Conservation (phyloP, 2,329 filamentous ascomycete genomes). For the Byssoonygena ceratinophila region DNA sequence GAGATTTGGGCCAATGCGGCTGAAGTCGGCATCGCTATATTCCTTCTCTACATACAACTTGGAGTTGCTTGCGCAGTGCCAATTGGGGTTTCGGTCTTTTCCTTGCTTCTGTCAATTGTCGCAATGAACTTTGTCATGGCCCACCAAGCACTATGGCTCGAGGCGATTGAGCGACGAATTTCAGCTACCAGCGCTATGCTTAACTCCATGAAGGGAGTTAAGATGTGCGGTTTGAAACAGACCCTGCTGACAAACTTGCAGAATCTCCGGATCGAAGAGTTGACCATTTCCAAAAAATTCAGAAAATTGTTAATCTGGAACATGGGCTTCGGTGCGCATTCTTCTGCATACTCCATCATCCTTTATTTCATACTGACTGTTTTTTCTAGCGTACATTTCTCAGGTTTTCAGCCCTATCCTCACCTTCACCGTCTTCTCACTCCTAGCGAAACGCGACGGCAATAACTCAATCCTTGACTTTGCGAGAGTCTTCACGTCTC, state of each 20-base stretch:
- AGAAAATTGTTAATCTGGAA: constrained; percentile 35
- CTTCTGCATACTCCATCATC: neutral
- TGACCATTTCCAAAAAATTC: constrained; percentile 35
- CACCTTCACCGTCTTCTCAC: constrained; percentile 38
- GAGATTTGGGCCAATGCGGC: constrained; percentile 38
- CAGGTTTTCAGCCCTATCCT: constrained; percentile 37
- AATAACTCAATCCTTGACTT: constrained; percentile 29
- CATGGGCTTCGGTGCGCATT: constrained; percentile 29
- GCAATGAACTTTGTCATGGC: constrained; percentile 30
- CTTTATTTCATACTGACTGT: constrained; percentile 15
- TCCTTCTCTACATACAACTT: constrained; percentile 33
- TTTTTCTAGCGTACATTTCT: constrained; percentile 28
- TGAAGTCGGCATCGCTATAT: constrained; percentile 39
- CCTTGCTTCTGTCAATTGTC: constrained; percentile 28
- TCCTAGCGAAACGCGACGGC: constrained; percentile 30
- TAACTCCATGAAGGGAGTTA: constrained; percentile 43
- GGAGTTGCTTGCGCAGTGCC: constrained; percentile 39
- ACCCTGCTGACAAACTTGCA: constrained; percentile 33
- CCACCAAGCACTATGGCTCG: constrained; percentile 40
- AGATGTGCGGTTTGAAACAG: constrained; percentile 40
- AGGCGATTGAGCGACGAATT: constrained; percentile 42
- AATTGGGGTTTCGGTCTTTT: constrained; percentile 34
- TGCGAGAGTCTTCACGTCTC: constrained; percentile 37
- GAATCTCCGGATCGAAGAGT: constrained; percentile 31
- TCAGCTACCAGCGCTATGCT: constrained; percentile 41